Percentiles rank a stretch among this genome's conserved stretches.
Conservation (phyloP, 768 basidiomycete species). For the Russula sp. region DNA sequence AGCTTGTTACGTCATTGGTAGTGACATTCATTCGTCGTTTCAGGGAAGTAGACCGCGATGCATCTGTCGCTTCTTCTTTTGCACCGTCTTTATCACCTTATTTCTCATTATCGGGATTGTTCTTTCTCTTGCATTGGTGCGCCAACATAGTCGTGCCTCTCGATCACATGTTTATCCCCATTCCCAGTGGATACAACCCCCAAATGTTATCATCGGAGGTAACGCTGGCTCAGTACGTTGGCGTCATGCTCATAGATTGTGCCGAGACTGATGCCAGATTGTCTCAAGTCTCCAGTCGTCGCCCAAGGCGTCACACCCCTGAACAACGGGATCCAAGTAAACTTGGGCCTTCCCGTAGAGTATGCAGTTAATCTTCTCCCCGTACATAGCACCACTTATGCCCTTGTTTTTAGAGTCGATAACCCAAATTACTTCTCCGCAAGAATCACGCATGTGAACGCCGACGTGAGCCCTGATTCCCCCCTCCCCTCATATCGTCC, state of each 20-base stretch:
- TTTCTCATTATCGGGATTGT: slow-evolving; percentile 63
- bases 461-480: slow-evolving; percentile 40
- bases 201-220: slow-evolving; percentile 53
- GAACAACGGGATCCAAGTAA: slow-evolving; percentile 17
- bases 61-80: slow-evolving; percentile 68
- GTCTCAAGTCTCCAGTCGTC: neutral
- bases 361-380: slow-evolving; percentile 18
- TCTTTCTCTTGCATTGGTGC: slow-evolving; percentile 61
- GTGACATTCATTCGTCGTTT: slow-evolving; percentile 34
- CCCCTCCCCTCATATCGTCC: neutral
- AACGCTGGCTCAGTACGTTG: slow-evolving; percentile 36
- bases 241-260: slow-evolving; percentile 33
- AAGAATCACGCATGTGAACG: slow-evolving; percentile 56
- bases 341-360: slow-evolving; percentile 19
- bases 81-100: slow-evolving; percentile 58
- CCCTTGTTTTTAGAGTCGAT: slow-evolving; percentile 47
- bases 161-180: neutral
- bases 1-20: neutral
- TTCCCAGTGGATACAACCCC: slow-evolving; percentile 70
- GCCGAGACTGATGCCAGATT: neutral
- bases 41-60: slow-evolving; percentile 55
- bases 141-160: slow-evolving; percentile 25
- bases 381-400: neutral
- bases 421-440: slow-evolving; percentile 82
- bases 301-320: slow-evolving; percentile 6